Evolutionary conservation across 2,329 filamentous ascomycete species (phyloP).

Genomic region (Alternaria gaisen): DNA sequence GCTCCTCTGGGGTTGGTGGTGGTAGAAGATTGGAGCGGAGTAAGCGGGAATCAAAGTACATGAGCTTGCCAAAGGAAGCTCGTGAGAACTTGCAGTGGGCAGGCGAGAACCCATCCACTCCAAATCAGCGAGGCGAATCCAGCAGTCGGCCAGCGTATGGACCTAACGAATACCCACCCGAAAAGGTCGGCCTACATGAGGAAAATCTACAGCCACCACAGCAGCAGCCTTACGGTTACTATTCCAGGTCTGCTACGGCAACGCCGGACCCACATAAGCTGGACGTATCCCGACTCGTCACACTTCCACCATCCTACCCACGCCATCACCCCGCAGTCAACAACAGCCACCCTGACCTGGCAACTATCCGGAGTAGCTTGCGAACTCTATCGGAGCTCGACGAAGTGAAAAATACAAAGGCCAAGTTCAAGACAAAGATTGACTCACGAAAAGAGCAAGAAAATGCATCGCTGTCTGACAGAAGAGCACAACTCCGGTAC

Average conservation of each 20-base stretch:
- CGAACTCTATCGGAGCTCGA: slow-evolving; percentile 76
- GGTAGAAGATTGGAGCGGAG: slow-evolving; percentile 74
- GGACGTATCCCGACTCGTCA: slow-evolving; percentile 91
- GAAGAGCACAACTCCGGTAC: slow-evolving; percentile 71
- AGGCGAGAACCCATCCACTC: slow-evolving; percentile 50
- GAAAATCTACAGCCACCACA: slow-evolving; percentile 36
- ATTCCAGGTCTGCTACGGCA: slow-evolving; percentile 50
- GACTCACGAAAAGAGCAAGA: slow-evolving; percentile 63
- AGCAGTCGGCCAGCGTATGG: slow-evolving; percentile 54
- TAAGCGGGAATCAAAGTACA: slow-evolving; percentile 94
- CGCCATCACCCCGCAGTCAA: slow-evolving; percentile 95
- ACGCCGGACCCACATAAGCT: slow-evolving; percentile 66
- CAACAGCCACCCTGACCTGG: slow-evolving; percentile 92
- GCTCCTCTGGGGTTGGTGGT: slow-evolving; percentile 72
- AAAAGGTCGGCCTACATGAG: slow-evolving; percentile 70
- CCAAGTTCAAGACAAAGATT: slow-evolving; percentile 61
- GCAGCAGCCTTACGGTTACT: slow-evolving; percentile 51
- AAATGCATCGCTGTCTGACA: slow-evolving; percentile 64
- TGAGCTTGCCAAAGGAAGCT: slow-evolving; percentile 84
- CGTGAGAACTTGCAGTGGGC: slow-evolving; percentile 77
- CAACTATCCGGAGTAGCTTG: slow-evolving; percentile 76
- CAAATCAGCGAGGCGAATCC: slow-evolving; percentile 43
- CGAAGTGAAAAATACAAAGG: slow-evolving; percentile 75
- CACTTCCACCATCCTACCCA: slow-evolving; percentile 91
- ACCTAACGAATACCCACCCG: slow-evolving; percentile 69